phyloP scores from a whole-genome alignment of 106 monocot species.

The Dioscorea alata region DNA sequence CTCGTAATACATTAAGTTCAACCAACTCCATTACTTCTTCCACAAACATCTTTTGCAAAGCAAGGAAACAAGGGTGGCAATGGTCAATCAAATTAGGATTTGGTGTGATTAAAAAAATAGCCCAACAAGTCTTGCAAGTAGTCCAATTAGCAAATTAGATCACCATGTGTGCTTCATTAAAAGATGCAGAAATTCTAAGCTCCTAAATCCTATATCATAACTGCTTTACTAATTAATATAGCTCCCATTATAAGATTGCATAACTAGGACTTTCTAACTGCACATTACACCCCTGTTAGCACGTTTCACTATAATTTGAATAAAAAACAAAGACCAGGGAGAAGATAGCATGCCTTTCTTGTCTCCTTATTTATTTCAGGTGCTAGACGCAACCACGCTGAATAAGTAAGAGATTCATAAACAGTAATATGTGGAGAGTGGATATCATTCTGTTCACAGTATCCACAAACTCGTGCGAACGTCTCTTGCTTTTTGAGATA shows the following conservation, averaged over 20 bases:
- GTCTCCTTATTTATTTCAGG: slow-evolving; percentile 50
- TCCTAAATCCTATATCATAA: no score
- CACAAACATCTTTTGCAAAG: slow-evolving; percentile 16
- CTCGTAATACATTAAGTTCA: slow-evolving; percentile 12
- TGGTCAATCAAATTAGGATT: no score
- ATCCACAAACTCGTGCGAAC: slow-evolving; percentile 82
- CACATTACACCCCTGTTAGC: no score
- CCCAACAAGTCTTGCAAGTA: no score
- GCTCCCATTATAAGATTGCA: no score
- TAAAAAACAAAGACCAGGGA: neutral
- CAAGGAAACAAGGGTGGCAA: no score
- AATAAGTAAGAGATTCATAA: slow-evolving; percentile 73
- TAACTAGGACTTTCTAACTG: no score
- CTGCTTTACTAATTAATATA: neutral
- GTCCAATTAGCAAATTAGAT: no score
- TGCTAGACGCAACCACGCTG: slow-evolving; percentile 84
- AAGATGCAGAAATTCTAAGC: no score
- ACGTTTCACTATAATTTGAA: neutral
- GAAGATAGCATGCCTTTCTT: slow-evolving; percentile 30
- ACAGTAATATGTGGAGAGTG: slow-evolving; percentile 91
- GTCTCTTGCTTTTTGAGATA: slow-evolving; percentile 91
- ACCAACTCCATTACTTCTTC: slow-evolving; percentile 19
- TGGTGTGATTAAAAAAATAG: no score
- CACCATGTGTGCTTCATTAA: no score
- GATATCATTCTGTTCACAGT: slow-evolving; percentile 97